Base-by-base conservation (phyloP, 306 rosid genomes). In the Boehmeria nivea region DNA sequence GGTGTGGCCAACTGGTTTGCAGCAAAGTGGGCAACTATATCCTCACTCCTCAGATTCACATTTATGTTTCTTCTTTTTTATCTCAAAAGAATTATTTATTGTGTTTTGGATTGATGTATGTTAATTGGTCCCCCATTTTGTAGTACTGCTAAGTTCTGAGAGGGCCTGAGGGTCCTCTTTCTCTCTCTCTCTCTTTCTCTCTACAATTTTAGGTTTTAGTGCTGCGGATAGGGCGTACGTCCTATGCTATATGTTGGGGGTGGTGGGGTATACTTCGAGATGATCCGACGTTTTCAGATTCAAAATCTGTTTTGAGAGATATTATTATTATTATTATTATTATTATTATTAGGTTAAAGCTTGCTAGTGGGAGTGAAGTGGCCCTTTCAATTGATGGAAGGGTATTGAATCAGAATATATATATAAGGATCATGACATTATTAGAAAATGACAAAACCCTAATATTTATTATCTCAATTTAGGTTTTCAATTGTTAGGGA, bases 1-100 rank as follows among this genome's bases (percentile, higher is more conserved):
- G 79, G 50, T 21, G 45, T 21, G 44, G 79, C 79, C 73, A 51
- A 72, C 75, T 60, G 69, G 61, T 71, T 39, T 47, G 78, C 67
- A 56, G 60, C 54, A 45, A 63, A 63, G 47, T 72, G 72, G 77
- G 49, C 59, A 43, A 42, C 5, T 42, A 58, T 24, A 17, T 25
- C 34, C n/a, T 22, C 24, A 18, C 4, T 22, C 26, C 3, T 40
- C 24, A 18, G 10, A 43, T 24, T 33, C 45, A 63, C 54, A 64
- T 21, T 27, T 27, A 40, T 20, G 31, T 20, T 16, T 33, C 7
- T 28, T 18, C 17, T 1, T 11, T 1, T 40, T 40, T 40, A 40
- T 40, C 17, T 40, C 45, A n/a, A 12, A 11, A 14, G 5, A 40
- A 12, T 3, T 3, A 14, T 1, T 44, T 43, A 57, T 23, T 39